These are phyloP conservation scores for Yamadazyma takamatsuzukensis DNA, from an alignment of 805 yeast species.

Conservation along the genomic window DNA sequence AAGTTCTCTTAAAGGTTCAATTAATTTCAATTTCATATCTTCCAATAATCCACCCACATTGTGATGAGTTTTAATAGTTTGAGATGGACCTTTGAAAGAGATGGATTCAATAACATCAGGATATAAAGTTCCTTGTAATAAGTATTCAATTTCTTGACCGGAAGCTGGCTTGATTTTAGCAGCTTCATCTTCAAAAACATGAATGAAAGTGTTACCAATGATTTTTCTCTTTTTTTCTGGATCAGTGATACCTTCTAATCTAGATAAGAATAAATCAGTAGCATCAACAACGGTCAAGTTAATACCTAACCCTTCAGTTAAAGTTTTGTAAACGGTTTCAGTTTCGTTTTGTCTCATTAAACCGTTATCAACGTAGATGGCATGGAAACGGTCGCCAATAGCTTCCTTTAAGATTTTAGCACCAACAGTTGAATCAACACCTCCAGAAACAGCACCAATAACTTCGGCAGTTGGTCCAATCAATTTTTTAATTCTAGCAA, in stretches of 20 bases:
- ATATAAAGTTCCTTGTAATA: constrained; percentile 95
- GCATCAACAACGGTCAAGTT: constrained; percentile 95
- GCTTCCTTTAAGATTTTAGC: constrained; percentile 98
- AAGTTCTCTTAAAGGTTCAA: constrained; percentile 97
- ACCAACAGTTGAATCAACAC: constrained; percentile 99
- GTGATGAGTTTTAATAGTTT: constrained; percentile 98
- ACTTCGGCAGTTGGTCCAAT: constrained; percentile 99
- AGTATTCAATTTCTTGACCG: constrained; percentile 86
- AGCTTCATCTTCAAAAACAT: constrained; percentile 95
- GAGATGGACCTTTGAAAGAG: constrained; percentile 99
- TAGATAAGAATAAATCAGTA: constrained; percentile 77
- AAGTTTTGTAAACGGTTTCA: constrained; percentile 77
- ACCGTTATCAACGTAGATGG: constrained; percentile 96
- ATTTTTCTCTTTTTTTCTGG: constrained; percentile 99
- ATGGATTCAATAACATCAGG: constrained; percentile 99
- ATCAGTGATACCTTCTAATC: constrained; percentile 91
- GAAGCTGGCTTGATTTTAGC: constrained; percentile 84
- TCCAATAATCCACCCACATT: constrained; percentile 98
- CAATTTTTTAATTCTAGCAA: constrained; percentile 80
- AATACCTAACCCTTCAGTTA: constrained; percentile 91
- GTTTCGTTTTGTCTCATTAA: constrained; percentile 96
- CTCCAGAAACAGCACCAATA: constrained; percentile 99
- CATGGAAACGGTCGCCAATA: constrained; percentile 98
- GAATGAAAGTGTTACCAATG: constrained; percentile 96
- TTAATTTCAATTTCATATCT: constrained; percentile 96